Conservation (phyloP, 2,329 filamentous ascomycete species). For the Cordyceps farinosa region DNA sequence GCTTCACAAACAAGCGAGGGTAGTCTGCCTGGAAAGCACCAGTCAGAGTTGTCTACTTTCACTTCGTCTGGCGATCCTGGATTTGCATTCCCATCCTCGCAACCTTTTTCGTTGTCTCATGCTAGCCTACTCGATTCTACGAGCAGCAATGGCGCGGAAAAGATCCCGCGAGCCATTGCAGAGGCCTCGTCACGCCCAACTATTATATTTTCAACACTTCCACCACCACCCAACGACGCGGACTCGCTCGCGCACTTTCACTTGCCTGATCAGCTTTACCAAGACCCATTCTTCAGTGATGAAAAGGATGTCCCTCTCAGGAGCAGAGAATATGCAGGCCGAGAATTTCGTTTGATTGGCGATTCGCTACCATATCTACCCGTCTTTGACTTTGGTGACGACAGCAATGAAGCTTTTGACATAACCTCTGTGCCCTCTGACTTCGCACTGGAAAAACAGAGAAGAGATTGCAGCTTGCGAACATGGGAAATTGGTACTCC, state of each 20-base stretch:
- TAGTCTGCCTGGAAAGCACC: conserved; percentile 15
- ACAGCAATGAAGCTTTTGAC: background rate
- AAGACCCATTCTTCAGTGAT: conserved; percentile 80
- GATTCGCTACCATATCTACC: conserved; percentile 76
- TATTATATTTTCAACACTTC: conserved; percentile 23
- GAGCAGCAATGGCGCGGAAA: background rate
- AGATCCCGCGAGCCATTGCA: conserved; percentile 10
- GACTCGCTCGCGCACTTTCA: conserved; percentile 25
- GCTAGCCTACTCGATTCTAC: background rate
- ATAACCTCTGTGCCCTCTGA: conserved; percentile 1
- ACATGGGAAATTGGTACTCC: conserved; percentile 72
- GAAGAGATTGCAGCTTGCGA: conserved; percentile 37
- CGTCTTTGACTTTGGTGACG: conserved; percentile 64
- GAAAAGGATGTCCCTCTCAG: conserved; percentile 78
- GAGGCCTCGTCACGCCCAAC: background rate
- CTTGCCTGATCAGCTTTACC: conserved; percentile 69
- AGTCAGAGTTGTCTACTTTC: background rate
- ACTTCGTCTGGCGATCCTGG: background rate
- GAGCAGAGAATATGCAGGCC: conserved; percentile 78
- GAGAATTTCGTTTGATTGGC: conserved; percentile 75
- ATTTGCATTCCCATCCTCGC: conserved; percentile 11
- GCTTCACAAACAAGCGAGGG: conserved; percentile 49
- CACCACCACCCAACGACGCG: conserved; percentile 27
- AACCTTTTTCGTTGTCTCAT: conserved; percentile 2
- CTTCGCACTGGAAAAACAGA: conserved; percentile 5